A percentile compares a stretch with the other conserved stretches of the same genome.
Evolutionary conservation across 495 filamentous ascomycete species (phyloP).

Genomic region (Paragyromitra xinjiangensis): DNA sequence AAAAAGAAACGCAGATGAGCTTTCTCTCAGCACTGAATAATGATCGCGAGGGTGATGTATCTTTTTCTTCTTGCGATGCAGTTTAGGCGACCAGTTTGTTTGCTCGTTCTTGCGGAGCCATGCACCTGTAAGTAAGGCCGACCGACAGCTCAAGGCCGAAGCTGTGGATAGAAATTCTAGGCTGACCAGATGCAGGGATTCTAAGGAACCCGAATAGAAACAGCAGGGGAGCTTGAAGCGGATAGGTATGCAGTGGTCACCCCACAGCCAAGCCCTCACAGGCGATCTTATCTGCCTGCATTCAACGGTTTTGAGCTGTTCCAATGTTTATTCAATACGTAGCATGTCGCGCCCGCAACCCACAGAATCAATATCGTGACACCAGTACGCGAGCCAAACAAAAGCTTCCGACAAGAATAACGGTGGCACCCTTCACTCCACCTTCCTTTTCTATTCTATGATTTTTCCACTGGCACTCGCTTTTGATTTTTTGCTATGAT

Average conservation of each 20-base stretch:
- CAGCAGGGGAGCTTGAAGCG: constrained; percentile 11
- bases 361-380: constrained; percentile 12
- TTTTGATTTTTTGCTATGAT: constrained; percentile 43
- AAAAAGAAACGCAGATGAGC: neutral
- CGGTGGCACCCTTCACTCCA: constrained; percentile 21
- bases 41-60: neutral
- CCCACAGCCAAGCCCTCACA: constrained; percentile 29
- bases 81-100: constrained; percentile 33
- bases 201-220: neutral
- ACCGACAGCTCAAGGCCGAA: neutral
- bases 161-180: constrained; percentile 21
- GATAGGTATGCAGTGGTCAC: constrained; percentile 7
- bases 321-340: constrained; percentile 39
- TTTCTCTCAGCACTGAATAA: too few species aligned
- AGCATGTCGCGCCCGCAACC: constrained; percentile 1
- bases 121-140: constrained; percentile 11
- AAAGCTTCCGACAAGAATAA: neutral
- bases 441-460: neutral
- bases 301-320: constrained; percentile 23
- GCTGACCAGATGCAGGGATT: constrained; percentile 37
- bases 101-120: constrained; percentile 29
- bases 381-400: constrained; percentile 19
- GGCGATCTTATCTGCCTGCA: constrained; percentile 28
- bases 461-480: constrained; percentile 18
- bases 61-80: neutral